Evolutionary conservation across 805 yeast species (phyloP).

Genomic region (Candida palmyrensis): DNA sequence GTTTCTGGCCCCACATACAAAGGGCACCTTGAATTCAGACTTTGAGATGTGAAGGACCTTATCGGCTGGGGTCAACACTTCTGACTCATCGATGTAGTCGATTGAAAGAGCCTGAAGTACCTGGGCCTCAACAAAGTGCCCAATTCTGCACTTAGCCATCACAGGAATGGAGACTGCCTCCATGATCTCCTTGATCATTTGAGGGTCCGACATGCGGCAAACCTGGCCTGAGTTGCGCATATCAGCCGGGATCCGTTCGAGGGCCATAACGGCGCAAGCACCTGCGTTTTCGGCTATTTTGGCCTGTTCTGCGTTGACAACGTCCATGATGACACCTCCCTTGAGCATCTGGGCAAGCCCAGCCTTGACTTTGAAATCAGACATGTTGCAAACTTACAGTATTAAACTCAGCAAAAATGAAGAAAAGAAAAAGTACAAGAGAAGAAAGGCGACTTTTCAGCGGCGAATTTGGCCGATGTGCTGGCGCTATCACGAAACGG

Average conservation of each 20-base stretch:
- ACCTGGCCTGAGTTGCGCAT: conserved; percentile 79
- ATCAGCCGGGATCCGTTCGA: conserved; percentile 81
- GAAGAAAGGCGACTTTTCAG: too few species aligned
- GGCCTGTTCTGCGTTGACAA: conserved; percentile 77
- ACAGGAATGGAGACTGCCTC: conserved; percentile 66
- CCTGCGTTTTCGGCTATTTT: conserved; percentile 76
- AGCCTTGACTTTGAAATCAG: conserved; percentile 54
- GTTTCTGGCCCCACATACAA: conserved; percentile 80
- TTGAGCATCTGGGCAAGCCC: conserved; percentile 85
- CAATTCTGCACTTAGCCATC: conserved; percentile 84
- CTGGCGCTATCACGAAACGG: too few species aligned
- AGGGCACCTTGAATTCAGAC: conserved; percentile 59
- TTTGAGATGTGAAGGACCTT: conserved; percentile 60
- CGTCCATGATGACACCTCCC: conserved; percentile 73
- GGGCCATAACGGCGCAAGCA: conserved; percentile 87
- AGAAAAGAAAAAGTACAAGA: too few species aligned
- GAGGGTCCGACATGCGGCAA: conserved; percentile 82
- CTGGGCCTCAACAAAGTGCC: conserved; percentile 80
- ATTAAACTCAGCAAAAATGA: too few species aligned
- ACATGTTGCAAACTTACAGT: conserved; percentile 13
- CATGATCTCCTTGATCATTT: conserved; percentile 72
- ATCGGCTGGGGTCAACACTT: conserved; percentile 81
- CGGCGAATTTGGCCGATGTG: too few species aligned
- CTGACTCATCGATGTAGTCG: conserved; percentile 81
- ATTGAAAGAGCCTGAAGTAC: conserved; percentile 64